phyloP scores from a whole-genome alignment of 2,329 filamentous ascomycete species.

The Neocucurbitaria cava region DNA sequence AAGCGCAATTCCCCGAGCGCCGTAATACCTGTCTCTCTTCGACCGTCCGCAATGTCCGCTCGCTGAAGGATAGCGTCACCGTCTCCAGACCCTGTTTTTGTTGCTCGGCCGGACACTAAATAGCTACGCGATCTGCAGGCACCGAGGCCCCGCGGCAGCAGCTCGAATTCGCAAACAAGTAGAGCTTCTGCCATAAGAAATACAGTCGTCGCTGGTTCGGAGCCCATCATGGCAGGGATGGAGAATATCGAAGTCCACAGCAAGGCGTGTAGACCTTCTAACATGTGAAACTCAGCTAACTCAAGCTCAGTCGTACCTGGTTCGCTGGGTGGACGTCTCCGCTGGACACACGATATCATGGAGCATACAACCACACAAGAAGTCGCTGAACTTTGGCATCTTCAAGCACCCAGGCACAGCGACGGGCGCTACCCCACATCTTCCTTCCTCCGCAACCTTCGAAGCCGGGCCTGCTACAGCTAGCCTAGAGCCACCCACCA shows the following conservation, averaged over 20 bases:
- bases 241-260: slow-evolving; percentile 97
- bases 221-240: slow-evolving; percentile 79
- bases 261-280: slow-evolving; percentile 69
- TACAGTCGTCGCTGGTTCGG: not conserved
- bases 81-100: slow-evolving; percentile 2
- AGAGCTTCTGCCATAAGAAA: not conserved
- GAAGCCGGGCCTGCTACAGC: slow-evolving; percentile 46
- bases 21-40: slow-evolving; percentile 4
- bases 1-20: slow-evolving; percentile 1
- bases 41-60: slow-evolving; percentile 18
- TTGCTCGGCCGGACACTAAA: slow-evolving; percentile 1
- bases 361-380: slow-evolving; percentile 97
- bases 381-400: slow-evolving; percentile 97
- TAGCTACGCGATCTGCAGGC: slow-evolving; percentile 1
- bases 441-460: slow-evolving; percentile 44
- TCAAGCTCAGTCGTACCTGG: slow-evolving; percentile 82
- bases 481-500: slow-evolving; percentile 60
- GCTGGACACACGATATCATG: slow-evolving; percentile 93
- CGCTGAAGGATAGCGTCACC: slow-evolving; percentile 17
- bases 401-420: slow-evolving; percentile 92
- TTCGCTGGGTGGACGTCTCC: slow-evolving; percentile 94
- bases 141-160: slow-evolving; percentile 10
- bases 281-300: slow-evolving; percentile 18
- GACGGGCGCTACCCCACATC: slow-evolving; percentile 53
- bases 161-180: not conserved